These are phyloP conservation scores for Pseudoturritis turrita DNA, from an alignment of 345 rosid species.

Conservation along the genomic window DNA sequence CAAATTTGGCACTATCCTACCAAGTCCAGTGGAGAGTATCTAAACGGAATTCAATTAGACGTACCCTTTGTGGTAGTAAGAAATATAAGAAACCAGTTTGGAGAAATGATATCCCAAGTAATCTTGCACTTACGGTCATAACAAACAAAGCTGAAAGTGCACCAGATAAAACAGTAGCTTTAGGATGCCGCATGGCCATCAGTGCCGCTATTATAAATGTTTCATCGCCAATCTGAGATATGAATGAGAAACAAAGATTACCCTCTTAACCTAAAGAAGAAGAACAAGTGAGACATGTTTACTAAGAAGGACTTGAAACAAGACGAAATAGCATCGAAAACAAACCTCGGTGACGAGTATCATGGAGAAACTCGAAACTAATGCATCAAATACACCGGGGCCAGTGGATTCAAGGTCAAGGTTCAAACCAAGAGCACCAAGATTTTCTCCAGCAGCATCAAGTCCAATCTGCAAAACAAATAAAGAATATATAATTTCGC, in stretches of 20 bases:
- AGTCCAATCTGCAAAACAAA: conserved; percentile 45
- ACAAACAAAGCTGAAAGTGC: conserved; percentile 89
- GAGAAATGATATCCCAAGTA: background rate
- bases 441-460: conserved; percentile 35
- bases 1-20: conserved; percentile 97
- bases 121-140: conserved; percentile 72
- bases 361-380: conserved; percentile 90
- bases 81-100: background rate
- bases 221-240: conserved; percentile 87
- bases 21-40: conserved; percentile 99
- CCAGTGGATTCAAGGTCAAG: conserved; percentile 56
- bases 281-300: background rate
- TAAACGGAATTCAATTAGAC: conserved; percentile 26
- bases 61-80: background rate
- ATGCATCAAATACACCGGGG: conserved; percentile 88
- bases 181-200: conserved; percentile 99
- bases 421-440: conserved; percentile 35
- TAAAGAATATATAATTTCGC: background rate
- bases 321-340: background rate
- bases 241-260: background rate
- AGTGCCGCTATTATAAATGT: conserved; percentile 98
- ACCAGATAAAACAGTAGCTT: conserved; percentile 86
- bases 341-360: conserved; percentile 90
- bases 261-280: background rate
- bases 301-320: background rate